Conservation (phyloP, 768 basidiomycete species). For the Trametes coccinea region DNA sequence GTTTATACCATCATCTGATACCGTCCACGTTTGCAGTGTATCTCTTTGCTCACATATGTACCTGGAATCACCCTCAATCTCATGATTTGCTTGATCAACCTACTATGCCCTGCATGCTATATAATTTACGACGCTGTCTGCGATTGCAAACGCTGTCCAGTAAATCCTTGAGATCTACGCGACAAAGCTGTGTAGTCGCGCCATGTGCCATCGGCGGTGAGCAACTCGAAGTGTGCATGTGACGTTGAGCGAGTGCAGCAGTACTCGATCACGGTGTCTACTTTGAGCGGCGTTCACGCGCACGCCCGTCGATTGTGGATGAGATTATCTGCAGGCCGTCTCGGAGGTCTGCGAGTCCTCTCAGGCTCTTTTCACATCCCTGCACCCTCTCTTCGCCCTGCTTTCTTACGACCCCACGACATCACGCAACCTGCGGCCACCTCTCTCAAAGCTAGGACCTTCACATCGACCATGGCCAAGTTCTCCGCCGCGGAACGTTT, state of each 20-base stretch:
- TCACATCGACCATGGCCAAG: slow-evolving; percentile 35
- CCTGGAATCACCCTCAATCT: not conserved
- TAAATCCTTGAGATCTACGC: not conserved
- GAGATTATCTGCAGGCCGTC: slow-evolving; percentile 13
- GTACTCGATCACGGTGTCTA: no score
- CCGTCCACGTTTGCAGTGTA: slow-evolving; percentile 4
- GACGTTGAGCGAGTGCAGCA: not conserved
- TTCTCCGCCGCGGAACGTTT: slow-evolving; percentile 54
- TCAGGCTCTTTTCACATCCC: not conserved
- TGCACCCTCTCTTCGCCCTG: not conserved
- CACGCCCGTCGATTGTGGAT: slow-evolving; percentile 13
- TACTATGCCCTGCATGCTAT: no score
- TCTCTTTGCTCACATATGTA: slow-evolving; percentile 12
- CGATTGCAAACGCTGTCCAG: no score
- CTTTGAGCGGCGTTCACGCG: not conserved
- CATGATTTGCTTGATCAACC: no score
- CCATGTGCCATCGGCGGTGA: not conserved
- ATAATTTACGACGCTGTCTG: no score
- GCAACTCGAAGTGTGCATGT: not conserved
- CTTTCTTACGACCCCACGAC: not conserved
- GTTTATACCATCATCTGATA: slow-evolving; percentile 15
- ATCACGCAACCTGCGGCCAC: not conserved
- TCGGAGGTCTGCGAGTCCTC: slow-evolving; percentile 6
- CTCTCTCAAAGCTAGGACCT: slow-evolving; percentile 1
- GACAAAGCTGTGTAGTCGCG: not conserved